Evolutionary conservation across 331 rosid species (phyloP), one percentile per base, ranked within the genome.

Genomic region (Cucumis variabilis): DNA sequence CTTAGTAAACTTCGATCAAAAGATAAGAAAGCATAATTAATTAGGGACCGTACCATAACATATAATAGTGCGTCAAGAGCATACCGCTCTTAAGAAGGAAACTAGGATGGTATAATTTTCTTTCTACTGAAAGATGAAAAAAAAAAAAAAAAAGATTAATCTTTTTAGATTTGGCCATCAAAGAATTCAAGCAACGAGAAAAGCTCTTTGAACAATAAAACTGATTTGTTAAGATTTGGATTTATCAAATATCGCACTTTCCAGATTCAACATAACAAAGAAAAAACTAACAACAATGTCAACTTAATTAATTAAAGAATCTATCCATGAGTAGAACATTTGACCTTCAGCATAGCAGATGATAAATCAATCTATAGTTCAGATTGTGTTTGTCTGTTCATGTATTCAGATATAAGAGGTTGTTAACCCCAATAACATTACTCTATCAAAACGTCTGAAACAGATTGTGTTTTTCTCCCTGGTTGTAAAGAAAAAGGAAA

Each of bases 311-410:
- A 27, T n/a, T n/a, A n/a, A n/a, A n/a, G 85, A 79, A 80, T 58
- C 25, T 53, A 27, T 53, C 27, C 84, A 30, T 58, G 60, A 33
- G 30, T 53, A 30, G 53, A 19, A 82, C 69, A 20, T 60, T 58
- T 82, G 71, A 82, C 28, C 72, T 60, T 82, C 53, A 60, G 50
- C 55, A 62, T 11, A 82, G 55, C 72, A 82, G 48, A 60, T 60
- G 51, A 82, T 19, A 82, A 60, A 82, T 82, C 85, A 82, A 11
- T 21, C 71, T 62, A 82, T 30, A 60, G 72, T 62, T 82, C 51
- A 60, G 17, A 27, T 33, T 60, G 71, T 33, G 85, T 58, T 80
- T 2, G 72, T 25, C 23, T 11, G 82, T 60, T 44, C 46, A 78
- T 24, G 71, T 60, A 82, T 82, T 60, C 85, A 30, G 51, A 28